Base-by-base conservation (phyloP, 495 filamentous ascomycete species). In the Penicillium nucicola region DNA sequence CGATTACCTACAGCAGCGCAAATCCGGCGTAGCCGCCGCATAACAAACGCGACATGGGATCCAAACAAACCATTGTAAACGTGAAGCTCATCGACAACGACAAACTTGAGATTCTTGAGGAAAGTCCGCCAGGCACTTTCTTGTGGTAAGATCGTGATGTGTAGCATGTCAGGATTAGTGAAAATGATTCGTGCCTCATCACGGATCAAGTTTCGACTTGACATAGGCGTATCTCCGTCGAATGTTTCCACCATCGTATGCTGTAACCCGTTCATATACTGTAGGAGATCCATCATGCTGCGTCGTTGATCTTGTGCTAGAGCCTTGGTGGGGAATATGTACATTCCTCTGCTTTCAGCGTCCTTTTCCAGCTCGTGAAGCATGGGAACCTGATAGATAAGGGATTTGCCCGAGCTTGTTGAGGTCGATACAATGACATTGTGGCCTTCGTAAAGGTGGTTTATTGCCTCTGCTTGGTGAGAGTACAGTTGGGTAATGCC, bases 161-260 rank as follows among this genome's bases (percentile, higher is more conserved):
- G 93, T 40, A 99, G 79, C 92, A 97, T 97, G 58, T 99, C 93
- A 0, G 93, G 93, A 57, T 99, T 99, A 7, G 93, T 99, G 64
- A 99, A 97, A 48, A 99, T 92, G 52, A 99, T 88, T 10, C 90
- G 77, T 8, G 86, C 95, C 61, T 96, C 87, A 38, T 97, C 92
- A 10, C 92, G 82, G 48, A 99, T 89, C 39, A 74, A 55, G 50
- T 88, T 88, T 38, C 93, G 77, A 34, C 88, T 86, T 9, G 70
- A 62, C 84, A 92, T 89, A 1, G 87, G 83, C 1, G 95, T 97
- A 66, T 99, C 93, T 8, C 93, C 93, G 64, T 99, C 93, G 50
- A 95, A 97, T 0, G 92, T 96, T 56, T 97, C 95, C 9, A 96
- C 89, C 11, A 92, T 68, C 5, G 84, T 71, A 45, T 86, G 75